Conservation (phyloP, 164 flowering plant species). For the Dillenia suffruticosa region DNA sequence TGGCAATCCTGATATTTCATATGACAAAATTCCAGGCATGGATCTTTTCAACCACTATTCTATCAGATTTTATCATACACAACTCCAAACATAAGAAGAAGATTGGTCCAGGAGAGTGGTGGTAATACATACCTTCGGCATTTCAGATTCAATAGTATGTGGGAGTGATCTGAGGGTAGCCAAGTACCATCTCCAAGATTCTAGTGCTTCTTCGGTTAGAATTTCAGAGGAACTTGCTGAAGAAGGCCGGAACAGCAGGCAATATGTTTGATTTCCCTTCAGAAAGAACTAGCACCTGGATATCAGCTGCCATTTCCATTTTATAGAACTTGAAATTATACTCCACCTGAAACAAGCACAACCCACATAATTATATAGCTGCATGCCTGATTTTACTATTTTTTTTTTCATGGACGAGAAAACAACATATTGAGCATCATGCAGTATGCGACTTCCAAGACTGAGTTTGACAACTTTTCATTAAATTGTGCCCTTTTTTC, state of each 20-base stretch:
- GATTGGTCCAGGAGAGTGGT: no score
- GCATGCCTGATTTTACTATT: no score
- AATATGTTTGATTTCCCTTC: constrained; percentile 82
- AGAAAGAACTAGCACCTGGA: constrained; percentile 72
- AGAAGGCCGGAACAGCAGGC: constrained; percentile 84
- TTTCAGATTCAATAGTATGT: constrained; percentile 64
- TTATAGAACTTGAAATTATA: constrained; percentile 84
- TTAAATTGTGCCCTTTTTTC: no score
- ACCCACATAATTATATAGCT: not conserved
- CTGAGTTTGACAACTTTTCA: no score
- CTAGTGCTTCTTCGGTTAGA: constrained; percentile 32
- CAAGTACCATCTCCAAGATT: constrained; percentile 93
- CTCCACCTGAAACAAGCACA: constrained; percentile 58
- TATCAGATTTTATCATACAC: no score
- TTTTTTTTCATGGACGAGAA: no score
- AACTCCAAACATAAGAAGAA: no score
- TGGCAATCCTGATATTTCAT: no score
- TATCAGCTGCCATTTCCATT: constrained; percentile 81
- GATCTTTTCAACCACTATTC: no score
- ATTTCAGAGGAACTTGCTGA: constrained; percentile 21
- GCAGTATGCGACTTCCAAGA: no score
- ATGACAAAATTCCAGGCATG: no score
- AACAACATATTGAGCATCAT: no score
- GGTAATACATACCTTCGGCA: constrained; percentile 58
- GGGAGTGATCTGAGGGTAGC: constrained; percentile 53